A percentile compares a stretch with the other conserved stretches of the same genome.
Evolutionary conservation across 495 filamentous ascomycete species (phyloP).

Genomic region (Hyphodiscus hymeniophilus): DNA sequence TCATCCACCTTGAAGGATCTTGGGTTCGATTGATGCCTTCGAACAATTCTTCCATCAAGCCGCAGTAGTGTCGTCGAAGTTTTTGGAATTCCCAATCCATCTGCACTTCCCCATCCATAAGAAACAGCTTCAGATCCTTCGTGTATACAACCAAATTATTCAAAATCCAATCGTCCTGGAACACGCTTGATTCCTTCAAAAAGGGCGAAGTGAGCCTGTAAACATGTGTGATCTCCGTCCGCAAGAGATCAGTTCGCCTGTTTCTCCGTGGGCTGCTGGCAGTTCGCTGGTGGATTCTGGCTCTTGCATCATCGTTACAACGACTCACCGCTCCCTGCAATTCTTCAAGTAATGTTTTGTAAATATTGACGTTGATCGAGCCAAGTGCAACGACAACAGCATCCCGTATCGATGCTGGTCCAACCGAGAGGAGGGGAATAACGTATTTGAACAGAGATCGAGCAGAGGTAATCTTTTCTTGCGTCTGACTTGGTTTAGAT

Average conservation of each 20-base stretch:
- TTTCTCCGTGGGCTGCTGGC: constrained; percentile 68
- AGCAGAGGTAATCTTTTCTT: constrained; percentile 83
- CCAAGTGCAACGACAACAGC: constrained; percentile 90
- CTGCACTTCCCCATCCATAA: constrained; percentile 89
- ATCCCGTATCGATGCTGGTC: constrained; percentile 68
- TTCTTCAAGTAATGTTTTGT: constrained; percentile 83
- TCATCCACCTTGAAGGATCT: constrained; percentile 85
- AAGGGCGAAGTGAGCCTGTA: constrained; percentile 93
- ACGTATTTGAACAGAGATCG: constrained; percentile 81
- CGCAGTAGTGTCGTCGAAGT: constrained; percentile 86
- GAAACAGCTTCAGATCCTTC: constrained; percentile 84
- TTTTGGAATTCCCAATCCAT: constrained; percentile 96
- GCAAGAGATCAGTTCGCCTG: constrained; percentile 71
- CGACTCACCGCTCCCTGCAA: constrained; percentile 71
- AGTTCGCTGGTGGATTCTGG: constrained; percentile 74
- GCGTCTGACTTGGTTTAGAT: constrained; percentile 63
- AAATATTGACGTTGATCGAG: constrained; percentile 93
- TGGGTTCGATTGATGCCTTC: constrained; percentile 82
- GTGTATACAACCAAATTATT: constrained; percentile 84
- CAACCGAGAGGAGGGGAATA: constrained; percentile 75
- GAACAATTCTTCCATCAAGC: constrained; percentile 85
- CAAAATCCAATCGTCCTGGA: constrained; percentile 86
- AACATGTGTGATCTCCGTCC: constrained; percentile 91
- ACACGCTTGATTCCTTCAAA: constrained; percentile 67
- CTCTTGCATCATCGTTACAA: constrained; percentile 83